Base-by-base conservation (phyloP, 306 rosid species). In the Begonia fuchsioides region DNA sequence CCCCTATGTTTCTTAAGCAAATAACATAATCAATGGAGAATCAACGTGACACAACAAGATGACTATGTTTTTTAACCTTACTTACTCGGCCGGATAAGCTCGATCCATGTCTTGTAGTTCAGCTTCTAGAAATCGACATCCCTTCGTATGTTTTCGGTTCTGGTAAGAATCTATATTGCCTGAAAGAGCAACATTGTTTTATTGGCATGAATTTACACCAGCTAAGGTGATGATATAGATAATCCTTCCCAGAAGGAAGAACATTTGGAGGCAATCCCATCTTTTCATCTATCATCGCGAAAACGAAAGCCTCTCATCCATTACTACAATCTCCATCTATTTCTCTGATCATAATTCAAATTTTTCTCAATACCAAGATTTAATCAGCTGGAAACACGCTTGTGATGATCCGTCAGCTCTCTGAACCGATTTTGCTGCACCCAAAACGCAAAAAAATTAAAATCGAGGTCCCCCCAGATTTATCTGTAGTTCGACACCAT, bases 21-120 rank as follows among this genome's bases (percentile, higher is more conserved):
- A n/a, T n/a, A n/a, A n/a, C n/a, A n/a, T n/a, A n/a, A n/a, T n/a
- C n/a, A n/a, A n/a, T n/a, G n/a, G n/a, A n/a, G n/a, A n/a, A n/a
- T n/a, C n/a, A n/a, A n/a, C n/a, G n/a, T n/a, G n/a, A n/a, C n/a
- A n/a, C n/a, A n/a, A n/a, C n/a, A n/a, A n/a, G n/a, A n/a, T n/a
- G n/a, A n/a, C n/a, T n/a, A n/a, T n/a, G n/a, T n/a, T n/a, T n/a
- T n/a, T n/a, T n/a, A 48, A 13, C 75, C 85, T 40, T 75, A 92
- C 98, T n/a, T n/a, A n/a, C n/a, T n/a, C 76, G 74, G 87, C 98
- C 98, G 66, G 94, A 71, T 55, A 77, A 77, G 19, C 96, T 96
- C 85, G n/a, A n/a, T n/a, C n/a, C n/a, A n/a, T n/a, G n/a, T n/a
- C n/a, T n/a, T n/a, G n/a, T n/a, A n/a, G n/a, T n/a, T n/a, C n/a